A percentile compares a stretch with the other conserved stretches of the same genome.
Evolutionary conservation across 2,329 filamentous ascomycete genomes (phyloP).

Genomic region (Cladophialophora carrionii): DNA sequence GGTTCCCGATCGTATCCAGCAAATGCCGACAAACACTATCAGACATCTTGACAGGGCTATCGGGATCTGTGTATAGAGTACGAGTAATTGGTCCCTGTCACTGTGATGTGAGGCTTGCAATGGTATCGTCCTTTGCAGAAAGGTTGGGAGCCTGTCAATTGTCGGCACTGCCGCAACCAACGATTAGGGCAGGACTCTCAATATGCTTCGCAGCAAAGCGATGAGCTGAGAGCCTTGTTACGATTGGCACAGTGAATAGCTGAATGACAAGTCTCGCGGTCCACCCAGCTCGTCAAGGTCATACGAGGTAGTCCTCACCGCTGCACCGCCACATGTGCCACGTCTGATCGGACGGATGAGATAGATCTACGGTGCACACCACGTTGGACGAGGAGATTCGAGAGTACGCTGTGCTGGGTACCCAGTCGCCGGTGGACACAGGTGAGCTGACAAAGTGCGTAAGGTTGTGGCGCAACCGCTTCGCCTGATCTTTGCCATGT

Average conservation of each 20-base stretch:
- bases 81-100: no score
- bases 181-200: neutral
- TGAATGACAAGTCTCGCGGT: neutral
- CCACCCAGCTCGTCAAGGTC: neutral
- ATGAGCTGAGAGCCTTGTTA: neutral
- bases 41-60: neutral
- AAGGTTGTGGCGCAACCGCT: neutral
- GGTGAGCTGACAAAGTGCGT: neutral
- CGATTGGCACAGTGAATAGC: neutral
- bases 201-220: neutral
- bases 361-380: neutral
- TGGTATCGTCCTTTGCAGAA: neutral
- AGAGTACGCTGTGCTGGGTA: neutral
- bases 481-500: neutral
- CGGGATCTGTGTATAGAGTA: no score
- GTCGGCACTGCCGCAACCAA: neutral
- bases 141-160: neutral
- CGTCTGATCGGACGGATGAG: neutral
- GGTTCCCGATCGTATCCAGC: conserved; percentile 2
- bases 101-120: neutral
- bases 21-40: neutral
- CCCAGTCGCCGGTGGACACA: no score
- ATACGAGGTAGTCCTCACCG: no score
- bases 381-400: neutral
- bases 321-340: conserved; percentile 4